Evolutionary conservation across 805 yeast genomes (phyloP).

Genomic region (Suhomyces sp.): DNA sequence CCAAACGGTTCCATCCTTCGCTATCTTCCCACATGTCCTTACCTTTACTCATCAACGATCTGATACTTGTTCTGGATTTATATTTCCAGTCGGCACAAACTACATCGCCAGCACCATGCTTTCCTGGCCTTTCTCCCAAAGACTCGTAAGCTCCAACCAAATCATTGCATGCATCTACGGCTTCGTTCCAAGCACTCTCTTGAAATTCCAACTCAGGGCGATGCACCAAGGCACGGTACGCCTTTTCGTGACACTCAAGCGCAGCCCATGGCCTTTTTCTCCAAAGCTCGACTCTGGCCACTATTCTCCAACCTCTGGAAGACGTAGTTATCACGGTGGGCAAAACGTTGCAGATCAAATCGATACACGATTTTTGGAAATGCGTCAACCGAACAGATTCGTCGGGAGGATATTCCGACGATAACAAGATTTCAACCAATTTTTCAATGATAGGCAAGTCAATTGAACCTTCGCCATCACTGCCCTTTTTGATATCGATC

Average conservation of each 20-base stretch:
- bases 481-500: conserved; percentile 53
- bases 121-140: conserved; percentile 81
- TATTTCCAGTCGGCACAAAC: conserved; percentile 92
- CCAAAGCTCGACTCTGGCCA: conserved; percentile 88
- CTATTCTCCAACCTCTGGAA: conserved; percentile 73
- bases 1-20: conserved; percentile 69
- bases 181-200: conserved; percentile 68
- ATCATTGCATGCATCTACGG: conserved; percentile 75
- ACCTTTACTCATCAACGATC: conserved; percentile 78
- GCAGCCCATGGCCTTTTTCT: conserved; percentile 84
- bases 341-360: conserved; percentile 64
- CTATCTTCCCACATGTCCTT: conserved; percentile 75
- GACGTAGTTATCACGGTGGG: conserved; percentile 69
- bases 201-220: conserved; percentile 61
- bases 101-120: conserved; percentile 73
- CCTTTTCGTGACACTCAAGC: conserved; percentile 80
- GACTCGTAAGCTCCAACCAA: conserved; percentile 83
- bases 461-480: conserved; percentile 59
- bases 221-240: conserved; percentile 68
- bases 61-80: conserved; percentile 68
- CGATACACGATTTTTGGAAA: conserved; percentile 68
- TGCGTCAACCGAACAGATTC: conserved; percentile 39
- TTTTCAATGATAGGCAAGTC: conserved; percentile 76
- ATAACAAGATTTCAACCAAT: conserved; percentile 61
- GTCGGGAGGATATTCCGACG: conserved; percentile 47